A percentile compares a stretch with the other conserved stretches of the same genome.
Evolutionary conservation across 169 alveolate species (phyloP).

Genomic region (Plasmodium gonderi): DNA sequence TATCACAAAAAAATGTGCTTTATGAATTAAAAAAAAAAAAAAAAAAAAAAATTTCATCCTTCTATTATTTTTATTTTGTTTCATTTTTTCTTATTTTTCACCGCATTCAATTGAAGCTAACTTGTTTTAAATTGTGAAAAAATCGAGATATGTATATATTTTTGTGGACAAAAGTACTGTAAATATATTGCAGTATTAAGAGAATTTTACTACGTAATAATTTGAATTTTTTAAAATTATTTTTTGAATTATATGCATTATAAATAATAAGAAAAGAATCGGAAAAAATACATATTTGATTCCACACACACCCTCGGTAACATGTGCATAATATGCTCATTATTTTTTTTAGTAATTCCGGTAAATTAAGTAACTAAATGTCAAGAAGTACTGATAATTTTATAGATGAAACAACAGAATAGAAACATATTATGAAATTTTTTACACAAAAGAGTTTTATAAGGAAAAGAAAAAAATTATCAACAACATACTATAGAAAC

Average conservation of each 20-base stretch:
- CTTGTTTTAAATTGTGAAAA: background rate
- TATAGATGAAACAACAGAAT: background rate
- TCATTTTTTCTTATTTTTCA: background rate
- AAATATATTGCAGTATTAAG: background rate
- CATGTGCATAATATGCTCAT: background rate
- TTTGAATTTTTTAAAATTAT: background rate
- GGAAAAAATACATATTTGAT: no score
- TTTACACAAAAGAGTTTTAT: background rate
- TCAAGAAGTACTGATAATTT: background rate
- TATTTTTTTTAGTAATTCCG: background rate
- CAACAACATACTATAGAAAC: background rate
- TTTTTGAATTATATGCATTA: background rate
- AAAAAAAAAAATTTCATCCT: background rate
- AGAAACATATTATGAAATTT: background rate
- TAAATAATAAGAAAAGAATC: background rate
- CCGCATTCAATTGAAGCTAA: background rate
- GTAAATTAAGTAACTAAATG: background rate
- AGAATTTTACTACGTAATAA: background rate
- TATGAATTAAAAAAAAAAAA: background rate
- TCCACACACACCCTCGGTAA: no score
- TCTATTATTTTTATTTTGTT: background rate
- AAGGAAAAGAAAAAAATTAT: background rate
- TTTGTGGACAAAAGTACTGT: background rate
- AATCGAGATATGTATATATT: background rate
- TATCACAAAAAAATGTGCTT: background rate